phyloP scores from a whole-genome alignment of 345 rosid genomes.

The Boechera retrofracta region DNA sequence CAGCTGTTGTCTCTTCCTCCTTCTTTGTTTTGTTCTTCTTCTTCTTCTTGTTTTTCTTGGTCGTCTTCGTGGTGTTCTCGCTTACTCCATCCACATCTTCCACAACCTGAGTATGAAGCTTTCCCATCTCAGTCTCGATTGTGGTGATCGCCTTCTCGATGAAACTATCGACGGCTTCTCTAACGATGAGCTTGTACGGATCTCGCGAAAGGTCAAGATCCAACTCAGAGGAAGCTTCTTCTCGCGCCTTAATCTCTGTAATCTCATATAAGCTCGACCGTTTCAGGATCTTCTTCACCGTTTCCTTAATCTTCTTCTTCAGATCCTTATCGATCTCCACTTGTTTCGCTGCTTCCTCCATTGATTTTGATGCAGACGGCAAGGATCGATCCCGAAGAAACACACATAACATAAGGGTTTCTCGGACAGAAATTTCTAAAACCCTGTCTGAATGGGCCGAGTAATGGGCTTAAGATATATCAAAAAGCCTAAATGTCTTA shows the following conservation, averaged over 20 bases:
- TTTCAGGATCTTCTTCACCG: constrained; percentile 46
- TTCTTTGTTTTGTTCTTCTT: background rate
- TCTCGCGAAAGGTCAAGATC: constrained; percentile 42
- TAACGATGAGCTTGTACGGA: constrained; percentile 46
- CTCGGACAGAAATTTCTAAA: background rate
- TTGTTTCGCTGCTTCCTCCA: constrained; percentile 37
- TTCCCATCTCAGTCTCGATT: constrained; percentile 30
- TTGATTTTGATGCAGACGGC: constrained; percentile 18
- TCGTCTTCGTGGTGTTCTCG: constrained; percentile 21
- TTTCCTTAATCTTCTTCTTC: constrained; percentile 43
- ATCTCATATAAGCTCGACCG: constrained; percentile 46
- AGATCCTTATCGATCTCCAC: constrained; percentile 34
- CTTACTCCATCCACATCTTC: constrained; percentile 22
- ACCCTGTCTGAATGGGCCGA: constrained; percentile 3
- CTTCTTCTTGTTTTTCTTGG: constrained; percentile 16
- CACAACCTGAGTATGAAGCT: constrained; percentile 21
- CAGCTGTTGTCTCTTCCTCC: constrained; percentile 5
- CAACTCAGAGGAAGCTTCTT: constrained; percentile 46
- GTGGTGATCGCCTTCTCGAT: constrained; percentile 34
- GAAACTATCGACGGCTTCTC: constrained; percentile 46
- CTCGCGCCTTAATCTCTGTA: constrained; percentile 50
- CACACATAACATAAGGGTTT: background rate
- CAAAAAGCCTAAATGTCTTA: too few species aligned
- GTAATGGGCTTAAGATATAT: background rate
- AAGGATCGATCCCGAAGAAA: too few species aligned